These are phyloP conservation scores for Letharia lupina DNA, from an alignment of 495 filamentous ascomycete genomes.

Conservation along the genomic window DNA sequence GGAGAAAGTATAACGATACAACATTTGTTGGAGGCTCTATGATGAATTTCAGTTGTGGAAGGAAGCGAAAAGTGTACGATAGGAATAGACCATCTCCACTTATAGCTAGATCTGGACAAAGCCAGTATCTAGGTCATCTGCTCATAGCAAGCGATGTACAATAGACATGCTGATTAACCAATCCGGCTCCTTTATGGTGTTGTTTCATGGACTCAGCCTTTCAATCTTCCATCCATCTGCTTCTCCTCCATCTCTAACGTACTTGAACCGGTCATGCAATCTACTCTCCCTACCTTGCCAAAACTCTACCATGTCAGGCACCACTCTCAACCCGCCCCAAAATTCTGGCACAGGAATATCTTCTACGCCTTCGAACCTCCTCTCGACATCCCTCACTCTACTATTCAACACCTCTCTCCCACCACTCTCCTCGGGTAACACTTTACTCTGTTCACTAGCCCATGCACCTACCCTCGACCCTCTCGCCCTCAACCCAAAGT, in stretches of 20 bases:
- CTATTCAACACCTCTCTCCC: slow-evolving; percentile 37
- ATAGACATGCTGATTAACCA: slow-evolving; percentile 7
- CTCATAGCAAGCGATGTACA: slow-evolving; percentile 21
- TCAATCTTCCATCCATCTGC: slow-evolving; percentile 28
- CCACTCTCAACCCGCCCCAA: slow-evolving; percentile 85
- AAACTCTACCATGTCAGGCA: slow-evolving; percentile 63
- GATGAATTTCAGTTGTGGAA: not conserved
- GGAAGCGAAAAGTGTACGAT: slow-evolving; percentile 17
- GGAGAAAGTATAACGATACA: not conserved
- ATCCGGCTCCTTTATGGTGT: not conserved
- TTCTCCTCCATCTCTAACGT: slow-evolving; percentile 48
- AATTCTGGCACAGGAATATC: slow-evolving; percentile 84
- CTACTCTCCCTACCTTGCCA: slow-evolving; percentile 90
- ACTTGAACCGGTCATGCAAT: slow-evolving; percentile 86
- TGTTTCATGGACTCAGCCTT: slow-evolving; percentile 40
- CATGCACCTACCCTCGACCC: slow-evolving; percentile 84
- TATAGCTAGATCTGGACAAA: slow-evolving; percentile 23
- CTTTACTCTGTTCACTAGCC: slow-evolving; percentile 86
- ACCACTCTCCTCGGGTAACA: slow-evolving; percentile 18
- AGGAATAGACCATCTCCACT: slow-evolving; percentile 24
- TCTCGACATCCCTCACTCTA: slow-evolving; percentile 17
- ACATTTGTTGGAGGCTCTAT: not conserved
- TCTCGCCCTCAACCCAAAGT: slow-evolving; percentile 69
- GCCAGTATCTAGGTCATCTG: slow-evolving; percentile 23
- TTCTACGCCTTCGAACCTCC: slow-evolving; percentile 35